Conservation (phyloP, 2,329 filamentous ascomycete species). For the Orbilia brochopaga region DNA sequence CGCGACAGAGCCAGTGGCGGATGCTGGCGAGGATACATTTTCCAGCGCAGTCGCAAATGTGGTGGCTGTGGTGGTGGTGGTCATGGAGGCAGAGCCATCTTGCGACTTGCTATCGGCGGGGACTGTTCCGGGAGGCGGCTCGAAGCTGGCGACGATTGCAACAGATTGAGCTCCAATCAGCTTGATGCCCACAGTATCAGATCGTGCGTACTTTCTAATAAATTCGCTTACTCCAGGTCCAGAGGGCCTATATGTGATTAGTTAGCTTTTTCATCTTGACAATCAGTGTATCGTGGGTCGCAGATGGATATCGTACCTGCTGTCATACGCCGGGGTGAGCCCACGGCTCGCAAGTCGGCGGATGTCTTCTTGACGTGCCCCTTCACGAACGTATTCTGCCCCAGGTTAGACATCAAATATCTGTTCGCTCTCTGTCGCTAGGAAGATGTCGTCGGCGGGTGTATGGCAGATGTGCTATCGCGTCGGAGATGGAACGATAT, state of each 20-base stretch:
- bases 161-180: slow-evolving; percentile 15
- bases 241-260: slow-evolving; percentile 28
- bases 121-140: slow-evolving; percentile 21
- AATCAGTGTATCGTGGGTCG: not conserved
- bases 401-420: slow-evolving; percentile 29
- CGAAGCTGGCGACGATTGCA: slow-evolving; percentile 25
- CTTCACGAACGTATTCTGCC: slow-evolving; percentile 19
- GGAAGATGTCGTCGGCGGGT: not conserved
- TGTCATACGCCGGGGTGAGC: slow-evolving; percentile 49
- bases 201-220: not conserved
- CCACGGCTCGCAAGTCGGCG: slow-evolving; percentile 39
- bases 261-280: not conserved
- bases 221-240: slow-evolving; percentile 40
- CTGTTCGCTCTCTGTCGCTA: not conserved
- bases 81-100: slow-evolving; percentile 31
- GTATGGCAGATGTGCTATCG: not conserved
- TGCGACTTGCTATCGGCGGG: slow-evolving; percentile 28
- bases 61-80: slow-evolving; percentile 34
- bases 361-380: slow-evolving; percentile 41
- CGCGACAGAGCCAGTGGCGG: slow-evolving; percentile 25
- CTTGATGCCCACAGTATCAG: not conserved
- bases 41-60: slow-evolving; percentile 44
- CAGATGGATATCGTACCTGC: slow-evolving; percentile 16
- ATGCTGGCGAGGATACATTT: slow-evolving; percentile 35
- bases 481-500: not conserved